Evolutionary conservation across 164 flowering plant genomes (phyloP).

Genomic region (Liquidambar formosana): DNA sequence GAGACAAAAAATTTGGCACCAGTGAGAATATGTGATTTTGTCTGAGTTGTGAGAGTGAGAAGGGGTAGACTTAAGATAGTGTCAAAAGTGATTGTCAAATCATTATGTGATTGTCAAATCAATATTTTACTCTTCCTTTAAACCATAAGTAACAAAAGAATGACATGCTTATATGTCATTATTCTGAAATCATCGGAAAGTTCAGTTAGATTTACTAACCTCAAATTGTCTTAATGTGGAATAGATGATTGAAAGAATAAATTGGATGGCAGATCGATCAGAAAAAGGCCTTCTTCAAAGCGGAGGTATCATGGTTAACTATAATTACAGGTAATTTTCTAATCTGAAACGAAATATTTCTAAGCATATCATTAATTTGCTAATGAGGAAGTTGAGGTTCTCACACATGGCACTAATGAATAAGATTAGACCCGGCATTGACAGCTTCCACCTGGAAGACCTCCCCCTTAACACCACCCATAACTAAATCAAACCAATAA

Average conservation of each 20-base stretch:
- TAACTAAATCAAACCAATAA: too few relatives aligned
- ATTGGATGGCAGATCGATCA: conserved; percentile 94
- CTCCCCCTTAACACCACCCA: too few relatives aligned
- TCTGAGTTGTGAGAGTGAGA: background rate
- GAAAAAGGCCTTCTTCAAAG: conserved; percentile 82
- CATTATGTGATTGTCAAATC: too few relatives aligned
- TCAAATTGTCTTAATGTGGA: background rate
- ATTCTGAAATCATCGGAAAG: background rate
- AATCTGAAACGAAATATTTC: background rate
- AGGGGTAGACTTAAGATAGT: too few relatives aligned
- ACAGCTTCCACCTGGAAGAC: background rate
- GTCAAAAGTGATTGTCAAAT: too few relatives aligned
- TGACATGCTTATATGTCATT: too few relatives aligned
- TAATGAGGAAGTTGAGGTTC: background rate
- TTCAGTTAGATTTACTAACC: background rate
- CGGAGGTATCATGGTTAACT: conserved; percentile 94
- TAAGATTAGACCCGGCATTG: background rate
- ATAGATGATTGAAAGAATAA: conserved; percentile 80
- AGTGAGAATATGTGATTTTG: background rate
- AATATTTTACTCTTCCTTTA: too few relatives aligned
- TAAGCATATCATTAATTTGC: background rate
- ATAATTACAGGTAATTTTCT: conserved; percentile 66
- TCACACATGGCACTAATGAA: background rate
- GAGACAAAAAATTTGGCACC: background rate
- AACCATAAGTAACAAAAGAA: too few relatives aligned